A percentile compares a stretch with the other conserved stretches of the same genome.
phyloP scores from a whole-genome alignment of 495 filamentous ascomycete species.

The Darksidea phi region DNA sequence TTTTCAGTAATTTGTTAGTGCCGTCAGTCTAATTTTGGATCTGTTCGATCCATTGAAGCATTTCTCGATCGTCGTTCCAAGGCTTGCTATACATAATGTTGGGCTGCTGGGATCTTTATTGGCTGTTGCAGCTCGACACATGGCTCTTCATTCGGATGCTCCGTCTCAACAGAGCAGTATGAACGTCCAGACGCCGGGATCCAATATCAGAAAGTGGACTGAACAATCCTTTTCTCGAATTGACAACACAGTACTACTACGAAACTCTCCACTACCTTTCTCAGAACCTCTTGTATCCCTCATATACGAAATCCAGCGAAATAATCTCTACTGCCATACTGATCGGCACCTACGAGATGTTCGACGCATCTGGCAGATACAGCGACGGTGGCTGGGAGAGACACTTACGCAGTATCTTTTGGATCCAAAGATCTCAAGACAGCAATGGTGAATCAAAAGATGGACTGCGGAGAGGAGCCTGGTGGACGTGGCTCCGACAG shows the following conservation, averaged over 20 bases:
- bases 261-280: conserved; percentile 45
- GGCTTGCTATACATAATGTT: conserved; percentile 20
- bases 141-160: conserved; percentile 11
- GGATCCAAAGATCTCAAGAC: conserved; percentile 45
- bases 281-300: conserved; percentile 39
- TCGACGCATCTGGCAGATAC: conserved; percentile 20
- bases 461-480: conserved; percentile 42
- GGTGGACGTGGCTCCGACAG: conserved; percentile 46
- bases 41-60: conserved; percentile 19
- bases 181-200: conserved; percentile 4
- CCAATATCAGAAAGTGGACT: background rate
- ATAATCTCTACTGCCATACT: conserved; percentile 42
- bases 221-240: background rate
- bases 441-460: conserved; percentile 42
- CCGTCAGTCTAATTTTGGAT: conserved; percentile 14
- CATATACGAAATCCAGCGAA: conserved; percentile 41
- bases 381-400: conserved; percentile 40
- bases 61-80: conserved; percentile 14
- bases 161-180: background rate
- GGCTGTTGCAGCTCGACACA: conserved; percentile 20
- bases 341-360: conserved; percentile 43
- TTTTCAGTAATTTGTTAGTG: conserved; percentile 17
- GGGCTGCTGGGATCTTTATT: conserved; percentile 20
- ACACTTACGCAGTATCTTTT: conserved; percentile 43
- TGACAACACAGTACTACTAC: conserved; percentile 42